Evolutionary conservation across 805 yeast genomes (phyloP).

Genomic region (Vanderwaltozyma yarrowii): DNA sequence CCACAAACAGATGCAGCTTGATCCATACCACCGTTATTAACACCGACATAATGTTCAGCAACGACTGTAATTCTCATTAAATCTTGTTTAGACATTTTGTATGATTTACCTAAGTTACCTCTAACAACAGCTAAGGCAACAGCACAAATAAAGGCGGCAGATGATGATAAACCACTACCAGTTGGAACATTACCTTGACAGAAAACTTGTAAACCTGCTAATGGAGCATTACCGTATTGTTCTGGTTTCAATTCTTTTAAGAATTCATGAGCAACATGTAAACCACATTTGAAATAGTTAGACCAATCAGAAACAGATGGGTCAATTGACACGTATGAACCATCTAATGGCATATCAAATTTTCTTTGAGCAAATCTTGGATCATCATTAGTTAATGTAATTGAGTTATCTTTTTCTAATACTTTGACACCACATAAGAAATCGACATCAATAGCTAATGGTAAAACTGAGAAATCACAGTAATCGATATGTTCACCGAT

Average conservation of each 20-base stretch:
- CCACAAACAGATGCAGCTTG: constrained; percentile 67
- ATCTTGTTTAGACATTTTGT: constrained; percentile 37
- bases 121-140: constrained; percentile 47
- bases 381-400: constrained; percentile 30
- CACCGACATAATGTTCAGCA: constrained; percentile 63
- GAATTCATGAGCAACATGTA: constrained; percentile 46
- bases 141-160: constrained; percentile 64
- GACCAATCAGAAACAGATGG: constrained; percentile 46
- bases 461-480: constrained; percentile 53
- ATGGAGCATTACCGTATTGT: constrained; percentile 19
- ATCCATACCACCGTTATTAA: constrained; percentile 75
- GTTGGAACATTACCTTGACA: constrained; percentile 62
- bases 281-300: constrained; percentile 57
- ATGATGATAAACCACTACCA: constrained; percentile 61
- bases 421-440: constrained; percentile 43
- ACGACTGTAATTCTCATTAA: constrained; percentile 52
- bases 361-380: constrained; percentile 28
- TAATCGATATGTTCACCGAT: constrained; percentile 73
- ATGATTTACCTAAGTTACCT: constrained; percentile 36
- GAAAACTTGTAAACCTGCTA: constrained; percentile 42
- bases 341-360: constrained; percentile 34
- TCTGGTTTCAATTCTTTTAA: constrained; percentile 27
- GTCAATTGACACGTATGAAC: constrained; percentile 37
- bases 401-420: constrained; percentile 13
- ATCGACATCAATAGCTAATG: constrained; percentile 65